These are phyloP conservation scores for Backusella psychrophila DNA, from an alignment of 192 early-diverging fungal genomes.

Conservation along the genomic window DNA sequence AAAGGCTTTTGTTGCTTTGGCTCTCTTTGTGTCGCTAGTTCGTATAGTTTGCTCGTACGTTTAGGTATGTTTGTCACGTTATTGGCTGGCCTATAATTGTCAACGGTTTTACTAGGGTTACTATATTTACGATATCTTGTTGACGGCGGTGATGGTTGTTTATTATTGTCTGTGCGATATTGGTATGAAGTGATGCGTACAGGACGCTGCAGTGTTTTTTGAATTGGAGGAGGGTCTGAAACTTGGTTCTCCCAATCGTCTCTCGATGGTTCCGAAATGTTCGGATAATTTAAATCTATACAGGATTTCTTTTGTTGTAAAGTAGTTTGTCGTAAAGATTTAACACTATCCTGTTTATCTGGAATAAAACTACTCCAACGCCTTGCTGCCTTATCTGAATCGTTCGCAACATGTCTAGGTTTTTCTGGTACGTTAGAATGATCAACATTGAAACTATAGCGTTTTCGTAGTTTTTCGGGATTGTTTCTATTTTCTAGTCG, in stretches of 20 bases:
- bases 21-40: background rate
- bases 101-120: background rate
- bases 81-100: background rate
- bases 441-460: constrained; percentile 3
- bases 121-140: constrained; percentile 5
- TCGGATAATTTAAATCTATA: background rate
- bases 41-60: background rate
- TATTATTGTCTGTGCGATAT: background rate
- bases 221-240: background rate
- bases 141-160: background rate
- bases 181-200: background rate
- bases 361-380: background rate
- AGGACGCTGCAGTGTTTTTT: background rate
- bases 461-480: background rate
- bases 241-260: background rate
- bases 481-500: background rate
- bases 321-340: background rate
- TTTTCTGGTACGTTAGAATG: constrained; percentile 1
- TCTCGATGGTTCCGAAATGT: background rate
- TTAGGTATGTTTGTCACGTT: background rate
- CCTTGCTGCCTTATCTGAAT: background rate
- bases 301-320: background rate
- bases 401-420: background rate
- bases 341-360: background rate
- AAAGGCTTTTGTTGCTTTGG: background rate